Base-by-base conservation (phyloP, 495 filamentous ascomycete species). In the Lophiotrema nucula region DNA sequence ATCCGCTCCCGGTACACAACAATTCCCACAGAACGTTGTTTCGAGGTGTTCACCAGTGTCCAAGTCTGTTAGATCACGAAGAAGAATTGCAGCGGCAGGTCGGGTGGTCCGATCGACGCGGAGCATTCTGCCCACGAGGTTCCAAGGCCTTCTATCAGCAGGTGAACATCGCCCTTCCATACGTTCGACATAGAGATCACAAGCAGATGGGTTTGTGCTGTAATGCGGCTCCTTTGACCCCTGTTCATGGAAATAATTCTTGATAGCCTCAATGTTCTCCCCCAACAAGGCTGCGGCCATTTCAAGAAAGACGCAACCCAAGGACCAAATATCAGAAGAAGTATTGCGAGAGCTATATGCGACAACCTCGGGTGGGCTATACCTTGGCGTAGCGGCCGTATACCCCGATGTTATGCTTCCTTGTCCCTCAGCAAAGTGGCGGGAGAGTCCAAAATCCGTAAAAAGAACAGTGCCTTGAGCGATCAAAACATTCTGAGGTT, bases 301-400 rank as follows among this genome's bases (percentile, higher is more conserved):
- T 21, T 77, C 73, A 1, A 75, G 49, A 51, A 76, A 78, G 15
- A 78, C 69, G 35, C 72, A 71, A 1, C 75, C 75, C 1, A 78
- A 66, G 8, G 72, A 73, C 71, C 71, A 78, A 10, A 78, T 68
- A 47, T 78, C 74, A n/a, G 71, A 56, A 0, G 63, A 51, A n/a
- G 24, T 47, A 51, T 70, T 73, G 25, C 71, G 53, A 1, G 38
- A 37, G 21, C 47, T 33, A 23, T 61, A 26, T 13, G 58, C 43
- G 10, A 58, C 60, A 11, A 73, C 68, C 47, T 76, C 74, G 4
- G 73, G 73, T 0, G 69, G 65, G 31, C 47, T 45, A 58, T 75
- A 75, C 1, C 58, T 42, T 11, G 61, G 44, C 24, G 59, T 59
- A 2, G 27, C 58, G 31, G 59, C n/a, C 13, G 56, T 47, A 24